phyloP scores from a whole-genome alignment of 179 eudicot genomes.

The Heliamphora pulchella region DNA sequence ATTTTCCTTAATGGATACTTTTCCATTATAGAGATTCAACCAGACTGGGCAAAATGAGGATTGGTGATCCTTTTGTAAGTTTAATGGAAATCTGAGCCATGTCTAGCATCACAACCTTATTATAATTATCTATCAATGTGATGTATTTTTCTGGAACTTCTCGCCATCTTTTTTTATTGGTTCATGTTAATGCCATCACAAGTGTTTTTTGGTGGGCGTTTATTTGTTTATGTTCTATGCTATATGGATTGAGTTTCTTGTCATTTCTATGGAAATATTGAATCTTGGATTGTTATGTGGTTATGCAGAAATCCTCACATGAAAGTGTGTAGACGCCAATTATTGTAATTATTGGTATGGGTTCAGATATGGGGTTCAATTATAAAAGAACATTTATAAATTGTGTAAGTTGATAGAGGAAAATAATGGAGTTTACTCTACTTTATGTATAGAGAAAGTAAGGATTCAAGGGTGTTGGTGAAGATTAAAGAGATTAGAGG shows the following conservation, averaged over 20 bases:
- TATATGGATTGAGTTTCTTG: not conserved
- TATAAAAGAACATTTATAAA: too few species aligned
- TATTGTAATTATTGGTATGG: too few species aligned
- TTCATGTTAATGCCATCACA: not conserved
- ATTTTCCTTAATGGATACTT: conserved; percentile 8
- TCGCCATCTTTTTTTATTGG: not conserved
- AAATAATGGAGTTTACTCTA: too few species aligned
- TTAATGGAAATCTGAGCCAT: not conserved
- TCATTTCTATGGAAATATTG: not conserved
- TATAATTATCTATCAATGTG: not conserved
- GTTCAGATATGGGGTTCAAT: too few species aligned
- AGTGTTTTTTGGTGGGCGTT: not conserved
- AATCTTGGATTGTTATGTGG: not conserved
- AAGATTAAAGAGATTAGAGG: too few species aligned
- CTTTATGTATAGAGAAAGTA: too few species aligned
- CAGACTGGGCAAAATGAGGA: not conserved
- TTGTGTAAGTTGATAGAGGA: too few species aligned
- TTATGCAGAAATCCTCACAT: not conserved
- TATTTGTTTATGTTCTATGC: too few species aligned
- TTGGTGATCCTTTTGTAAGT: not conserved
- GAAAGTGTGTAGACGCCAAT: not conserved
- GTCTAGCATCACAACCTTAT: not conserved
- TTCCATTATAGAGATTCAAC: not conserved
- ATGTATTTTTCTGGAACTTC: not conserved
- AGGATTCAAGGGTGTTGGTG: too few species aligned